Conservation (phyloP, 2,329 filamentous ascomycete genomes). For the Fusarium torulosum region DNA sequence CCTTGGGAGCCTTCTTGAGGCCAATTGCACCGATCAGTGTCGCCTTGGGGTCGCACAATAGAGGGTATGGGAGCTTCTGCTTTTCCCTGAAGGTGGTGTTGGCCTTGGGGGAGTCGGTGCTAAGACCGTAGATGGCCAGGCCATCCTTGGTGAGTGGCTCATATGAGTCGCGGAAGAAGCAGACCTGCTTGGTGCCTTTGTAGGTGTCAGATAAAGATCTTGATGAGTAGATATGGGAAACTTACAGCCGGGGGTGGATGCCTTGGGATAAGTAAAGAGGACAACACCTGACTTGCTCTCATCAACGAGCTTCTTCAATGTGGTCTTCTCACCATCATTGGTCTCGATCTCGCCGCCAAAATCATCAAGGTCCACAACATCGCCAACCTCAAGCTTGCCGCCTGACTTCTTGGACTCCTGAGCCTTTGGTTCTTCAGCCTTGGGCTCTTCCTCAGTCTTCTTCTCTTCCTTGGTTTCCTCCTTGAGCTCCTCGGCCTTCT, state of each 20-base stretch:
- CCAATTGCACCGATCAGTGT: constrained; percentile 87
- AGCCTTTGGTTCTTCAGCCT: constrained; percentile 50
- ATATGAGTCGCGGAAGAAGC: constrained; percentile 91
- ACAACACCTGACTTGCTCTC: constrained; percentile 88
- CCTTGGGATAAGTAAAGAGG: constrained; percentile 95
- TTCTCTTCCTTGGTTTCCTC: constrained; percentile 40
- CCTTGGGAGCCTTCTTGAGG: constrained; percentile 85
- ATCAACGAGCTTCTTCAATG: constrained; percentile 82
- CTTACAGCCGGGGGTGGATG: constrained; percentile 94
- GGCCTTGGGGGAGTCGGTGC: constrained; percentile 86
- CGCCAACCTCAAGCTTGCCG: constrained; percentile 64
- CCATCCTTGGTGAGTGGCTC: constrained; percentile 80
- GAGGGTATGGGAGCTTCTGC: constrained; percentile 87
- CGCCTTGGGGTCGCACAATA: constrained; percentile 84
- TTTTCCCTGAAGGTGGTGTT: constrained; percentile 95
- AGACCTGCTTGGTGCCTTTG: constrained; percentile 90
- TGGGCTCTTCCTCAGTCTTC: constrained; percentile 36
- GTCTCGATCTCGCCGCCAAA: constrained; percentile 83
- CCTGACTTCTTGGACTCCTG: constrained; percentile 50
- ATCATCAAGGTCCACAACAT: constrained; percentile 66
- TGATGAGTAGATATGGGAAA: constrained; percentile 11
- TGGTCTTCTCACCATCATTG: constrained; percentile 84
- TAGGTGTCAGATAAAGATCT: constrained; percentile 19
- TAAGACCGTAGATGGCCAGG: constrained; percentile 90
- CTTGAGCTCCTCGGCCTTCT: constrained; percentile 53